Conservation (phyloP, 257 asterid genomes). For the Misopates orontium region DNA sequence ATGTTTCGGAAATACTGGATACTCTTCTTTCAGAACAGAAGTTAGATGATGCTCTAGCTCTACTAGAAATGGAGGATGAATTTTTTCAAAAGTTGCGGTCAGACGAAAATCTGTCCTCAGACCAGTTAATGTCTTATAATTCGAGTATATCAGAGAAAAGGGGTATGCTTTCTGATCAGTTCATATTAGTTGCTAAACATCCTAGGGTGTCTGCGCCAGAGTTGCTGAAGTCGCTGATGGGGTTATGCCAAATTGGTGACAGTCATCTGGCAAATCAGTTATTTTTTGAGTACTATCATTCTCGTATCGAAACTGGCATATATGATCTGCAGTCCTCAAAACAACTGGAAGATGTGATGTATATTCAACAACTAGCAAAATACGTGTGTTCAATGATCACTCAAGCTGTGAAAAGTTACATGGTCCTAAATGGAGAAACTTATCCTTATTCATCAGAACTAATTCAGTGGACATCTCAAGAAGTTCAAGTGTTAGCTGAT, state of each 20-base stretch:
- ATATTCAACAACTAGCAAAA: constrained; percentile 43
- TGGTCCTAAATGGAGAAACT: constrained; percentile 50
- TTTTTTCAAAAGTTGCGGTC: constrained; percentile 35
- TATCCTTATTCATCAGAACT: constrained; percentile 42
- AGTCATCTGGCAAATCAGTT: constrained; percentile 46
- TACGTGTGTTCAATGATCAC: constrained; percentile 62
- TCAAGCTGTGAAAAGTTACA: constrained; percentile 59
- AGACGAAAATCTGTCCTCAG: constrained; percentile 34
- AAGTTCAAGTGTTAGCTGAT: constrained; percentile 42
- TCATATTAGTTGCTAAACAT: constrained; percentile 45
- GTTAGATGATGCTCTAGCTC: constrained; percentile 59
- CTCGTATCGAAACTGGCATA: constrained; percentile 46
- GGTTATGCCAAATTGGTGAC: constrained; percentile 57
- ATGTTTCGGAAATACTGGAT: constrained; percentile 58
- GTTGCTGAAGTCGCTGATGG: constrained; percentile 62
- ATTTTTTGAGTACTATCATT: constrained; percentile 55
- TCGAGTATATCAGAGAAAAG: constrained; percentile 53
- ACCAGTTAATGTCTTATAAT: constrained; percentile 45
- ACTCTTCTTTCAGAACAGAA: constrained; percentile 58
- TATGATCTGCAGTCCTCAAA: constrained; percentile 40
- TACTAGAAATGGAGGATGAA: constrained; percentile 59
- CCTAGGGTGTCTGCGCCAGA: constrained; percentile 64
- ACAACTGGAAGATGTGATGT: constrained; percentile 29
- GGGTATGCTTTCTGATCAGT: constrained; percentile 44
- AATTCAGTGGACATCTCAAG: constrained; percentile 50